Percentiles rank a stretch among this genome's conserved stretches.
Evolutionary conservation across 352 stramenopile genomes (phyloP).

Genomic region (Elongisporangium prolatum): DNA sequence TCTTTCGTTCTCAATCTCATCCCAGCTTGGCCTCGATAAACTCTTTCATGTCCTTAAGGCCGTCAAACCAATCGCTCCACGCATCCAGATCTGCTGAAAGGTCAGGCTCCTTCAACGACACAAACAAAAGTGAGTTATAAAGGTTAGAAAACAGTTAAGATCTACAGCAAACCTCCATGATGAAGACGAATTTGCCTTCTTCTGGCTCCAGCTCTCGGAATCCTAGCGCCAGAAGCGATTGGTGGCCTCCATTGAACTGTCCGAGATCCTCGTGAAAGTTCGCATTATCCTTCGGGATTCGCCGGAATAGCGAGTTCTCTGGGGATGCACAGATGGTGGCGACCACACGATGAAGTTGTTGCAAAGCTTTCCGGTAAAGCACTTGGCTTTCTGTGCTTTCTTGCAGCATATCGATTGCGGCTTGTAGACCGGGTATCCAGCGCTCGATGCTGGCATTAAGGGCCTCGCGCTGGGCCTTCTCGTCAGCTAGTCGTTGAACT

Average conservation of each 20-base stretch:
- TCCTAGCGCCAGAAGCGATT: conserved; percentile 64
- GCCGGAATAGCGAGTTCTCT: conserved; percentile 63
- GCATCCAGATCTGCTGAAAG: conserved; percentile 66
- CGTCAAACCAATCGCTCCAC: conserved; percentile 82
- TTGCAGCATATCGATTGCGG: conserved; percentile 35
- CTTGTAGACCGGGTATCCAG: conserved; percentile 35
- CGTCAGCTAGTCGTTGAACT: conserved; percentile 18
- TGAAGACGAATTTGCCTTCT: conserved; percentile 41
- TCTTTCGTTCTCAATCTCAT: conserved; percentile 1
- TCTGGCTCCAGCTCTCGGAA: conserved; percentile 61
- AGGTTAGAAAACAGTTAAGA: not conserved
- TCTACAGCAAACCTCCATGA: conserved; percentile 44
- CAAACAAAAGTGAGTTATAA: not conserved
- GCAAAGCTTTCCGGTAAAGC: conserved; percentile 27
- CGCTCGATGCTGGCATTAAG: conserved; percentile 30
- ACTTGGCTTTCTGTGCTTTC: conserved; percentile 31
- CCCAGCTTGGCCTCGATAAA: conserved; percentile 31
- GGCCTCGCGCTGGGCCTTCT: conserved; percentile 22
- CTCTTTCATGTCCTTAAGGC: conserved; percentile 59
- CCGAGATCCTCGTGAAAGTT: conserved; percentile 70
- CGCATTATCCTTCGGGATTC: conserved; percentile 68
- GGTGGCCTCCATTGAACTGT: conserved; percentile 49
- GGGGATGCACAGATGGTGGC: conserved; percentile 64
- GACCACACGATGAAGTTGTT: conserved; percentile 50
- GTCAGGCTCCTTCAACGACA: conserved; percentile 55